These are phyloP conservation scores for Capsicum pubescens DNA, from an alignment of 257 asterid species.

Conservation along the genomic window DNA sequence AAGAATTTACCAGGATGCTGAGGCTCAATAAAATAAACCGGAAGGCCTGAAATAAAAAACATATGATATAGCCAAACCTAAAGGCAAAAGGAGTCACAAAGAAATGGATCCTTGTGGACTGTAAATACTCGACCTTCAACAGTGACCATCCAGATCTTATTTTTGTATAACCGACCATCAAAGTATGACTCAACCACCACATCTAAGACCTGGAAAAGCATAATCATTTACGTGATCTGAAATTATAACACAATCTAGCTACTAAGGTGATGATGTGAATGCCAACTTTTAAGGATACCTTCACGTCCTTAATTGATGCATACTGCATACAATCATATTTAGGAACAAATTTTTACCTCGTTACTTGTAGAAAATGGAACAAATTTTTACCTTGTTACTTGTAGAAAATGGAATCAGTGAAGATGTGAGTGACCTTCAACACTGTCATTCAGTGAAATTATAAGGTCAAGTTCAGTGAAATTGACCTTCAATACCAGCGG, in stretches of 20 bases:
- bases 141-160: slow-evolving; percentile 91
- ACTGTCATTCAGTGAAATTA: too few species aligned
- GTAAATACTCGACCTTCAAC: slow-evolving; percentile 71
- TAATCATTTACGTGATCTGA: slow-evolving; percentile 30
- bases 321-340: slow-evolving; percentile 92
- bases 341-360: too few species aligned
- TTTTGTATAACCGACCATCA: slow-evolving; percentile 80
- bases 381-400: too few species aligned
- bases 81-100: slow-evolving; percentile 16
- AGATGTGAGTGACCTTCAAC: too few species aligned
- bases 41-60: slow-evolving; percentile 66
- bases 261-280: slow-evolving; percentile 19
- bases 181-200: slow-evolving; percentile 85
- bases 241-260: slow-evolving; percentile 27
- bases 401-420: too few species aligned
- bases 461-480: too few species aligned
- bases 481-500: too few species aligned
- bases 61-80: slow-evolving; percentile 33
- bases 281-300: slow-evolving; percentile 50
- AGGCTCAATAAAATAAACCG: slow-evolving; percentile 96
- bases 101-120: slow-evolving; percentile 30
- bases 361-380: too few species aligned
- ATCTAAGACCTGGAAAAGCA: slow-evolving; percentile 72
- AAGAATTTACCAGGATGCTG: slow-evolving; percentile 87
- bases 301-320: slow-evolving; percentile 64